Evolutionary conservation across 805 yeast genomes (phyloP).

Genomic region (Saccharomycopsis sp.): DNA sequence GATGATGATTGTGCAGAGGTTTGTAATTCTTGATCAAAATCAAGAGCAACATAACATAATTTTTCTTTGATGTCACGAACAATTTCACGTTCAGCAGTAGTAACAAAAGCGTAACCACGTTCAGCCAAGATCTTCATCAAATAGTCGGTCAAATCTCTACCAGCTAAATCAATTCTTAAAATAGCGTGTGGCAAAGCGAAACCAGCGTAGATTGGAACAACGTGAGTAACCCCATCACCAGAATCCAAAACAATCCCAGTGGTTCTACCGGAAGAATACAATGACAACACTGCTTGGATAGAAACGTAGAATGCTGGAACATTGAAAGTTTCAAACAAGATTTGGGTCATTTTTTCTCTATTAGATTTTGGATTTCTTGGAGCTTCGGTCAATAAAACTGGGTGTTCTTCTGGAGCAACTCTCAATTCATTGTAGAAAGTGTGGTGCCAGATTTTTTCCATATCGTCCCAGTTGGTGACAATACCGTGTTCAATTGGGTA

Average conservation of each 20-base stretch:
- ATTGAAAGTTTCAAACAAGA: slow-evolving; percentile 97
- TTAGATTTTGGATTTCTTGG: slow-evolving; percentile 99
- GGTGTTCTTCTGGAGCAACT: slow-evolving; percentile 99
- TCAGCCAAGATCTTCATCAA: slow-evolving; percentile 97
- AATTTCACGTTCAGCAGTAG: slow-evolving; percentile 85
- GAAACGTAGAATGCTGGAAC: slow-evolving; percentile 99
- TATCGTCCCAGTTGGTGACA: slow-evolving; percentile 99
- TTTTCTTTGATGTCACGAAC: slow-evolving; percentile 94
- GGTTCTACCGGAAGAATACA: slow-evolving; percentile 99
- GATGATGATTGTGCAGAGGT: slow-evolving; percentile 97
- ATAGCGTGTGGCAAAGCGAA: slow-evolving; percentile 99
- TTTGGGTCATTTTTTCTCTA: slow-evolving; percentile 99
- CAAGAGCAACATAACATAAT: slow-evolving; percentile 97
- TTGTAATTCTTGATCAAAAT: slow-evolving; percentile 99
- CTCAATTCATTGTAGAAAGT: slow-evolving; percentile 99
- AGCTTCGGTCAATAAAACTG: slow-evolving; percentile 98
- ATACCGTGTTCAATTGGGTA: slow-evolving; percentile 99
- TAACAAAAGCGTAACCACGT: slow-evolving; percentile 98
- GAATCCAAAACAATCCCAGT: slow-evolving; percentile 99
- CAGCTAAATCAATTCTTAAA: slow-evolving; percentile 97
- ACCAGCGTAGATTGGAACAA: slow-evolving; percentile 99
- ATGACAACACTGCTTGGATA: slow-evolving; percentile 96
- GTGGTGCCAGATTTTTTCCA: slow-evolving; percentile 99
- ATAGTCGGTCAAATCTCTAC: slow-evolving; percentile 99
- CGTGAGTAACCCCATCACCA: slow-evolving; percentile 99